Percentiles rank a stretch among this genome's conserved stretches.
Conservation (phyloP, 75 land plant species). For the Picea glauca region DNA sequence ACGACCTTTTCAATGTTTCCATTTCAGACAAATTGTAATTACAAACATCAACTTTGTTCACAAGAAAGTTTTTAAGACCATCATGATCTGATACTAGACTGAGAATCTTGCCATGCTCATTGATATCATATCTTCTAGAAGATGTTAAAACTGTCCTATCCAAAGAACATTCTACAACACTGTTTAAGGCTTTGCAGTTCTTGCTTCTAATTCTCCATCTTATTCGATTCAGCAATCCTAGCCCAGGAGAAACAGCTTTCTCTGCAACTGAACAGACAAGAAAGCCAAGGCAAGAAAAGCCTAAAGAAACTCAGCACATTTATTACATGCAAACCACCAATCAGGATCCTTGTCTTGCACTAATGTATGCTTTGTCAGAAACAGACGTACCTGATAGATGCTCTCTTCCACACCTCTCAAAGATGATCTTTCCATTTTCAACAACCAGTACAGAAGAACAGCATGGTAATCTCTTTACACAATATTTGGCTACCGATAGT, state of each 20-base stretch:
- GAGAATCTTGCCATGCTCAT: not conserved
- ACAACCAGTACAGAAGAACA: constrained; percentile 63
- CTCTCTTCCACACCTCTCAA: constrained; percentile 29
- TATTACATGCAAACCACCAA: not conserved
- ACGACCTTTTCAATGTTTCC: not conserved
- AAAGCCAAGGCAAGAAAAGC: not conserved
- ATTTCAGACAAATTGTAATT: constrained; percentile 1
- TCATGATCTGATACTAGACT: not conserved
- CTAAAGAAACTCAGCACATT: constrained; percentile 1
- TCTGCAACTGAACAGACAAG: constrained; percentile 9
- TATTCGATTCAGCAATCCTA: constrained; percentile 6
- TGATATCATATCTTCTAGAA: not conserved
- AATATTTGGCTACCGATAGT: constrained; percentile 65
- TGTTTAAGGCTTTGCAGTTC: not conserved
- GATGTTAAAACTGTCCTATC: constrained; percentile 1
- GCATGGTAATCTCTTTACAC: constrained; percentile 57
- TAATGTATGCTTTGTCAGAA: not conserved
- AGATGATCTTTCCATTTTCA: constrained; percentile 62
- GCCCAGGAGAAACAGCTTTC: not conserved
- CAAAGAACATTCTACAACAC: constrained; percentile 7
- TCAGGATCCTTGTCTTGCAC: not conserved
- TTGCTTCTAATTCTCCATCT: not conserved
- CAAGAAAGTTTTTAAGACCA: not conserved
- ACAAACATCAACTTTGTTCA: constrained; percentile 8
- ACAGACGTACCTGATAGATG: constrained; percentile 1